Percentiles rank a stretch among this genome's conserved stretches.
Conservation (phyloP, 768 basidiomycete species). For the Neoboletus subvelutipes region DNA sequence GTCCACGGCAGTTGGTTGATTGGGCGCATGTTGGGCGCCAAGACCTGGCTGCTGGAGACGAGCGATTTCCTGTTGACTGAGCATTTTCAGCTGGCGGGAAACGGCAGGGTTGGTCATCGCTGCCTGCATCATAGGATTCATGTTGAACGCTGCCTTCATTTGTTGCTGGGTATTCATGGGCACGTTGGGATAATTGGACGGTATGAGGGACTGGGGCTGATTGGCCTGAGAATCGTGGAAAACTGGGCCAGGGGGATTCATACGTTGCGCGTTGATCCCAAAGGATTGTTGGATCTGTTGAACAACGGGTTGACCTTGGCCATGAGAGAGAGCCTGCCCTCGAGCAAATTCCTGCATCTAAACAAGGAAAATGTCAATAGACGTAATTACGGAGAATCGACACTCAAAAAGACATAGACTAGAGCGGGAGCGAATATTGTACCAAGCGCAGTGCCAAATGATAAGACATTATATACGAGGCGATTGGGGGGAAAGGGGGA, state of each 20-base stretch:
- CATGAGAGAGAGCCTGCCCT: constrained; percentile 41
- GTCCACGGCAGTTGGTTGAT: constrained; percentile 41
- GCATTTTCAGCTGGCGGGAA: constrained; percentile 43
- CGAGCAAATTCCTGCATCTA: constrained; percentile 49
- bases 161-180: constrained; percentile 37
- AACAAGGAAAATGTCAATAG: constrained; percentile 25
- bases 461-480: constrained; percentile 16
- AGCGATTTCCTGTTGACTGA: constrained; percentile 41
- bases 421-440: not conserved
- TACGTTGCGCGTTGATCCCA: constrained; percentile 34
- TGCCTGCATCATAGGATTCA: constrained; percentile 40
- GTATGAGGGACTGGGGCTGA: constrained; percentile 32
- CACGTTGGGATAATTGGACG: constrained; percentile 41
- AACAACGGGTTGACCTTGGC: constrained; percentile 37
- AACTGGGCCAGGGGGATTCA: constrained; percentile 35
- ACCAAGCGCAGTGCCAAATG: constrained; percentile 3
- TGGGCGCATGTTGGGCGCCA: constrained; percentile 36
- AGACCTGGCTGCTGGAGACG: constrained; percentile 34
- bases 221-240: constrained; percentile 38
- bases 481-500: constrained; percentile 16
- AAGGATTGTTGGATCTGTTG: constrained; percentile 49
- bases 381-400: constrained; percentile 15
- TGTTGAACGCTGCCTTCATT: constrained; percentile 31
- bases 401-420: constrained; percentile 8
- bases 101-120: constrained; percentile 30